Evolutionary conservation across 1,139 yeast genomes (phyloP), one percentile per base, ranked within the genome.

Genomic region (Kodamaea sp.): DNA sequence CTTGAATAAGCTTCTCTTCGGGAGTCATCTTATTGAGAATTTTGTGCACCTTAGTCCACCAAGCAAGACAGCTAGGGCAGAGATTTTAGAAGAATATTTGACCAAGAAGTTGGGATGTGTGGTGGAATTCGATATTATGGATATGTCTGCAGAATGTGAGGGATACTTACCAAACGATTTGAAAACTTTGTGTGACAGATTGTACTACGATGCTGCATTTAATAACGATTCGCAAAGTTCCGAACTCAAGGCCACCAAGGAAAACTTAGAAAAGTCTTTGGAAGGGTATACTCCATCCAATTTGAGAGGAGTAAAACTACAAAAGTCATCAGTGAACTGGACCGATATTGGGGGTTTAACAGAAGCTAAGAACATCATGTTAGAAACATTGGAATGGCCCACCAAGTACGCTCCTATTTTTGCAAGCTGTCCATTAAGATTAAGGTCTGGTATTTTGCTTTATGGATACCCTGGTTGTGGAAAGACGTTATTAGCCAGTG

Each of bases 381-480:
- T 89, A 31, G 97, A 92, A 55, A 92, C 97, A 0, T 62, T 92
- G 24, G 97, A 92, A 55, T 90, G 97, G 97, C 98, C 98, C 2
- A 88, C 96, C 1, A 85, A 83, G 51, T 92, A 90, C 54, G 95
- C 96, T 0, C 97, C 97, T 3, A 87, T 92, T 19, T 92, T 92
- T 59, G 83, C 85, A 13, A 80, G 79, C 46, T 87, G 96, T 52
- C 96, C 97, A 0, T 65, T 92, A 34, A 66, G 97, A 38, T 66
- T 90, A 36, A 72, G 97, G 51, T 88, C 97, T 0, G 98, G 98
- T 35, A 77, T 92, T 22, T 66, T 92, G 34, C 72, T 92, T 12
- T 92, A 90, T 59, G 98, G 98, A 0, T 92, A 87, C 53, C 98
- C 98, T 1, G 98, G 98, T 4, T 92, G 98, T 63, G 98, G 98